A percentile compares a stretch with the other conserved stretches of the same genome.
Evolutionary conservation across 2,329 filamentous ascomycete genomes (phyloP).

Genomic region (Hawksworthiomyces lignivorus): DNA sequence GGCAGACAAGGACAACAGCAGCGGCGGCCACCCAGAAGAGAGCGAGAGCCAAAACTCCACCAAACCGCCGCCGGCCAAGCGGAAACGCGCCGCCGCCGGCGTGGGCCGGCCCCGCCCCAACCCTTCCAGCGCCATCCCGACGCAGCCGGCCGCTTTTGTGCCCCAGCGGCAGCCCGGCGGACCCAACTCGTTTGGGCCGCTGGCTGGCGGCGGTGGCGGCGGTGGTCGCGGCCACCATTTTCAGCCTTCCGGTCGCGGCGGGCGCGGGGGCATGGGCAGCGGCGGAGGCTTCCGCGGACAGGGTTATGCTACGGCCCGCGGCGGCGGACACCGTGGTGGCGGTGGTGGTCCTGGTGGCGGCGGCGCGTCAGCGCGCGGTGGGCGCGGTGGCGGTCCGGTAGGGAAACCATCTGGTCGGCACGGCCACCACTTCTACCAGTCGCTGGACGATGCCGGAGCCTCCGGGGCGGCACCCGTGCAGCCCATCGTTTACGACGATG

Average conservation of each 20-base stretch:
- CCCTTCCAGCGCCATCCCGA: not conserved
- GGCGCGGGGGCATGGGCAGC: conserved; percentile 2
- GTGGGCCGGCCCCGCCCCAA: not conserved
- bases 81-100: not conserved
- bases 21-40: not conserved
- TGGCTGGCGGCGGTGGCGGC: too few species aligned
- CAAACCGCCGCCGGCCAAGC: not conserved
- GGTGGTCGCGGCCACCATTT: conserved; percentile 10
- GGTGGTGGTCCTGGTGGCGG: conserved; percentile 2
- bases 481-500: conserved; percentile 12
- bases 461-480: not conserved
- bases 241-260: conserved; percentile 2
- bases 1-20: not conserved
- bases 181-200: too few species aligned
- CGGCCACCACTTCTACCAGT: conserved; percentile 13
- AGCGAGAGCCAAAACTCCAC: conserved; percentile 43
- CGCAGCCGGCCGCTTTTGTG: conserved; percentile 5
- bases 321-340: conserved; percentile 9
- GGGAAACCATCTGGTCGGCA: not conserved
- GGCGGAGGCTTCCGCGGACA: not conserved
- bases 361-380: conserved; percentile 2
- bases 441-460: conserved; percentile 13
- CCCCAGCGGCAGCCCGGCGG: conserved; percentile 5
- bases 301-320: not conserved
- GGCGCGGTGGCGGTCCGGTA: conserved; percentile 5